Evolutionary conservation across 345 rosid genomes (phyloP).

Genomic region (Lumnitzera littorea): DNA sequence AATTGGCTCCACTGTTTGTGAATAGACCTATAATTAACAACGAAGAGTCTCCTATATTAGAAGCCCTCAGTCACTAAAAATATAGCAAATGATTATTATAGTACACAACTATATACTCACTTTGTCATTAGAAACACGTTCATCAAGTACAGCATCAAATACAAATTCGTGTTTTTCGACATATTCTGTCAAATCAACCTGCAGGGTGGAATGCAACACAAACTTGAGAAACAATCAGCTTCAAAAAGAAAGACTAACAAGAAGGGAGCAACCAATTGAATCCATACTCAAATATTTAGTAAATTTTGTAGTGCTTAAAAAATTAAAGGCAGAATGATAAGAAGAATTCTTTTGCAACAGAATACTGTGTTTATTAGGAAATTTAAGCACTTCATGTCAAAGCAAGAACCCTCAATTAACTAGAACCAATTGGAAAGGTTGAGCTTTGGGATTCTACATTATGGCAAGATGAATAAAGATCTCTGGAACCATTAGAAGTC

Average conservation of each 20-base stretch:
- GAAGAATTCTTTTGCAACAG: no score
- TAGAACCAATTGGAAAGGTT: no score
- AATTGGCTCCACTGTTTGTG: slow-evolving; percentile 49
- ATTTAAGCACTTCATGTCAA: no score
- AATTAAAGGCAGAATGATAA: no score
- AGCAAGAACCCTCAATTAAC: no score
- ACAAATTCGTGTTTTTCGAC: slow-evolving; percentile 54
- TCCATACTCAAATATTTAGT: no score
- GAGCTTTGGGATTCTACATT: no score
- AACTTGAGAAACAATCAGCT: background rate
- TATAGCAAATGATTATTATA: background rate
- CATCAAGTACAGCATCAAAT: slow-evolving; percentile 50
- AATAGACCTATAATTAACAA: slow-evolving; percentile 25
- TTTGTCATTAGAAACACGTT: slow-evolving; percentile 44
- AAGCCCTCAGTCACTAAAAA: no score
- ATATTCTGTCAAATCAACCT: slow-evolving; percentile 60
- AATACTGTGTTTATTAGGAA: no score
- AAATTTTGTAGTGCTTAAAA: no score
- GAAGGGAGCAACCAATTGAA: background rate
- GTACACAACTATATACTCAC: slow-evolving; percentile 18
- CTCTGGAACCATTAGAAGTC: background rate
- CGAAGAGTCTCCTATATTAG: no score
- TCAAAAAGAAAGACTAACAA: background rate
- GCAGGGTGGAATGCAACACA: slow-evolving; percentile 10
- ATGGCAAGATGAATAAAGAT: no score